phyloP scores from a whole-genome alignment of 2,329 filamentous ascomycete species.

The Hymenoscyphus fraxineus region DNA sequence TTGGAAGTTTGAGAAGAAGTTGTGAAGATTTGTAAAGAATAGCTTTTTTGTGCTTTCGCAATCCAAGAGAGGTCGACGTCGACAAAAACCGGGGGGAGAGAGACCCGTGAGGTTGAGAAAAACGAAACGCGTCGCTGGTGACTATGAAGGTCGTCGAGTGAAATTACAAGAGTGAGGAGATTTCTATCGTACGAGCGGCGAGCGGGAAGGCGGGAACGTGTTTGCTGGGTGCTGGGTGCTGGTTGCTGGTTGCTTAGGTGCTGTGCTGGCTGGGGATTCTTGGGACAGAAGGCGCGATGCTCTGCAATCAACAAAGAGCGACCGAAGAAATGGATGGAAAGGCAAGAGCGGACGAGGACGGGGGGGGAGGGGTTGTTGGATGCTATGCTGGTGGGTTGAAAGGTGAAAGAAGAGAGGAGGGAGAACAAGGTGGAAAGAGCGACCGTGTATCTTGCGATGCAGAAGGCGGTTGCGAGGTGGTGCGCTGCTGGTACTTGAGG shows the following conservation, averaged over 20 bases:
- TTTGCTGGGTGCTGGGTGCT: not conserved
- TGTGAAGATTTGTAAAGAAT: slow-evolving; percentile 23
- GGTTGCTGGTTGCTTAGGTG: not conserved
- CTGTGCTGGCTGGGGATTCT: too few relatives aligned
- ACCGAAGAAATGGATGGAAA: slow-evolving; percentile 14
- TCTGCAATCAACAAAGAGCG: slow-evolving; percentile 32
- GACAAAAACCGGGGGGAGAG: slow-evolving; percentile 21
- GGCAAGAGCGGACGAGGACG: slow-evolving; percentile 14
- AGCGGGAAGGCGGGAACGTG: slow-evolving; percentile 6
- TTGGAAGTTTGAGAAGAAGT: slow-evolving; percentile 21
- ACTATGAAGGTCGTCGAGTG: slow-evolving; percentile 20
- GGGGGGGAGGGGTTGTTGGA: not conserved
- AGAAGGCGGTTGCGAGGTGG: not conserved
- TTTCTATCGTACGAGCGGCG: slow-evolving; percentile 12
- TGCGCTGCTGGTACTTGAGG: not conserved
- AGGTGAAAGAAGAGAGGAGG: not conserved
- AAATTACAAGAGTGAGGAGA: slow-evolving; percentile 17
- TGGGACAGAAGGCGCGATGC: slow-evolving; percentile 22
- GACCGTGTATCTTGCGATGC: slow-evolving; percentile 2
- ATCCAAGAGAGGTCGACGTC: slow-evolving; percentile 24
- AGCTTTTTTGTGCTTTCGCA: slow-evolving; percentile 22
- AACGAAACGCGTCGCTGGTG: slow-evolving; percentile 26
- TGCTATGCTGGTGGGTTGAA: not conserved
- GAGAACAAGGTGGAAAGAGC: not conserved
- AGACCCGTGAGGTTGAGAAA: slow-evolving; percentile 16